These are phyloP conservation scores for Phoma herbarum DNA, from an alignment of 2,329 filamentous ascomycete genomes.

Conservation along the genomic window DNA sequence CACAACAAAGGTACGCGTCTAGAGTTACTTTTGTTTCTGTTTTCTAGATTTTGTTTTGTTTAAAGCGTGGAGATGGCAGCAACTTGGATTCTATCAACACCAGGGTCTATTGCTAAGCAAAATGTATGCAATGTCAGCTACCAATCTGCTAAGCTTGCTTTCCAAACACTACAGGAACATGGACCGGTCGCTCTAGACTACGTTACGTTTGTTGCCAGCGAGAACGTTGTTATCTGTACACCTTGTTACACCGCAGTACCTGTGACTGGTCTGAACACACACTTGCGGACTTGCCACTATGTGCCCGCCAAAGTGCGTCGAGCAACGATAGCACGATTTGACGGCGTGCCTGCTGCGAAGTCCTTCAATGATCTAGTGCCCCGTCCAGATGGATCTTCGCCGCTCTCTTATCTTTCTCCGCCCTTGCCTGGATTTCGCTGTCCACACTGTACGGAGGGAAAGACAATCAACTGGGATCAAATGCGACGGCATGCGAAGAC, in stretches of 20 bases:
- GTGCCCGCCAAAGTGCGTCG: no score
- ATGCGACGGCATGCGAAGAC: slow-evolving; percentile 7
- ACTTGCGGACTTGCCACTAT: no score
- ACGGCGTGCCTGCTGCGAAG: no score
- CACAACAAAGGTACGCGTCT: slow-evolving; percentile 1
- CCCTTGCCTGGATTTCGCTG: no score
- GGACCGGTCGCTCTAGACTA: slow-evolving; percentile 19
- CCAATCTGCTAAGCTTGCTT: background rate
- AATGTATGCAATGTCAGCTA: background rate
- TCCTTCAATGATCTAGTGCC: no score
- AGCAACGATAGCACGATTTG: no score
- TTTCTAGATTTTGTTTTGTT: slow-evolving; percentile 6
- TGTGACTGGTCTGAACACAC: no score
- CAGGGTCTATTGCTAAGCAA: background rate
- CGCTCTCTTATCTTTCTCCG: no score
- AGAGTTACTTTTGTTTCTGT: slow-evolving; percentile 8
- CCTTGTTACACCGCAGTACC: no score
- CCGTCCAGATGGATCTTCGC: no score
- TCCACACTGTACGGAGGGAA: slow-evolving; percentile 2
- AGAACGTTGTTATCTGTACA: no score
- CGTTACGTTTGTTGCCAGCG: slow-evolving; percentile 16
- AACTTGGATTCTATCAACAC: slow-evolving; percentile 12
- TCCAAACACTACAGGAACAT: slow-evolving; percentile 4
- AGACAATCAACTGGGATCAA: slow-evolving; percentile 17
- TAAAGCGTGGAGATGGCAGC: slow-evolving; percentile 7